Evolutionary conservation across 768 basidiomycete species (phyloP).

Genomic region (Harrya chromipes): DNA sequence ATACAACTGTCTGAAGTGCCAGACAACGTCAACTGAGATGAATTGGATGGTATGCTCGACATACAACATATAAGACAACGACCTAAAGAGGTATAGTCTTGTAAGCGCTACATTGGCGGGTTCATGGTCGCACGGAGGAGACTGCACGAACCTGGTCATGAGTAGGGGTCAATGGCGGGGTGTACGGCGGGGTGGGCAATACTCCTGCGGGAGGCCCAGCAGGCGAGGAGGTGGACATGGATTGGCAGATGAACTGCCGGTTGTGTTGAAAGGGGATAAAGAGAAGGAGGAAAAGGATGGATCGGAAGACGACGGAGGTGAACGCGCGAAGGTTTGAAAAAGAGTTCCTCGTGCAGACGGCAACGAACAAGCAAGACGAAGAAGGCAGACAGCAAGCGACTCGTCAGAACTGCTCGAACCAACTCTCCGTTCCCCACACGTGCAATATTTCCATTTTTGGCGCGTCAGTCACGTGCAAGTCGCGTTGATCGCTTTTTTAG

Average conservation of each 20-base stretch:
- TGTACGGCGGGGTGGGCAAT: slow-evolving; percentile 30
- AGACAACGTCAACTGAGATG: slow-evolving; percentile 5
- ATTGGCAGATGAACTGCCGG: slow-evolving; percentile 31
- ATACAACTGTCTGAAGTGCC: slow-evolving; percentile 66
- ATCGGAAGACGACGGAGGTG: slow-evolving; percentile 15
- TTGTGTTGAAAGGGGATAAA: slow-evolving; percentile 5
- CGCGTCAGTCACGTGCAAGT: slow-evolving; percentile 35
- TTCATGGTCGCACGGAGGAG: slow-evolving; percentile 14
- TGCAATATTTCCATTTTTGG: slow-evolving; percentile 17
- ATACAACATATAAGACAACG: slow-evolving; percentile 72
- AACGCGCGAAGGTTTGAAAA: slow-evolving; percentile 20
- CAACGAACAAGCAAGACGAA: slow-evolving; percentile 10
- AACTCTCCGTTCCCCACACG: slow-evolving; percentile 16
- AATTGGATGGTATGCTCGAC: slow-evolving; percentile 30
- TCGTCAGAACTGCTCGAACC: slow-evolving; percentile 4
- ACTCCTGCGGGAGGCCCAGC: slow-evolving; percentile 35
- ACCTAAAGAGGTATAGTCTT: slow-evolving; percentile 41
- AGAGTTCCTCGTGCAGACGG: slow-evolving; percentile 31
- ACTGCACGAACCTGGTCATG: slow-evolving; percentile 62
- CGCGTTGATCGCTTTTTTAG: slow-evolving; percentile 32
- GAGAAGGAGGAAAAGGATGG: slow-evolving; percentile 5
- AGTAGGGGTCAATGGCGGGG: slow-evolving; percentile 54
- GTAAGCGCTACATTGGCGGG: slow-evolving; percentile 22
- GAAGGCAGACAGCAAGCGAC: neutral
- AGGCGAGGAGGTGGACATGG: slow-evolving; percentile 29